A percentile compares a stretch with the other conserved stretches of the same genome.
These are phyloP conservation scores for Ceratocystis cubensis DNA, from an alignment of 2,329 filamentous ascomycete species.

Conservation along the genomic window DNA sequence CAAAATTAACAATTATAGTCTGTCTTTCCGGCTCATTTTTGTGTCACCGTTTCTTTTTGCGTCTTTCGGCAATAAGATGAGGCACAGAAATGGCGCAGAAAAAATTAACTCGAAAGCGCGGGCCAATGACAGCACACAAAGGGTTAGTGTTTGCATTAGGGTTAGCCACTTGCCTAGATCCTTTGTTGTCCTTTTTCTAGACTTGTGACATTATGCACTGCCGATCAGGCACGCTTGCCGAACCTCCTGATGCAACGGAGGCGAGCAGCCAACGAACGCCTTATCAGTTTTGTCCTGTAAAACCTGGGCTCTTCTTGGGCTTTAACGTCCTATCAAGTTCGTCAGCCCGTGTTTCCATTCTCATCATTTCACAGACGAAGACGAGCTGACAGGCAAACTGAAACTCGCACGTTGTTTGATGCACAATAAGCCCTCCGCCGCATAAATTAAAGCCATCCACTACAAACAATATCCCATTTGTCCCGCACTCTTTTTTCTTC, in stretches of 20 bases:
- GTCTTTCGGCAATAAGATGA: background rate
- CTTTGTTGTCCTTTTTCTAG: background rate
- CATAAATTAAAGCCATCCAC: background rate
- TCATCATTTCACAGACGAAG: background rate
- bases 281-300: background rate
- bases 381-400: background rate
- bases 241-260: background rate
- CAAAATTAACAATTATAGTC: background rate
- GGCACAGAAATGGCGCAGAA: background rate
- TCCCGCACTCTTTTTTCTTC: background rate
- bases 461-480: background rate
- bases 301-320: background rate
- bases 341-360: background rate
- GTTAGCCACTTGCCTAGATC: background rate
- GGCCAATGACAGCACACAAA: background rate
- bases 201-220: background rate
- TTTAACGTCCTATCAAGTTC: background rate
- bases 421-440: background rate
- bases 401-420: conserved; percentile 1
- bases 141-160: background rate
- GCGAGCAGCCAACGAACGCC: background rate
- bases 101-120: background rate
- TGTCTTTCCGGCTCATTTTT: background rate
- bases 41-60: background rate
- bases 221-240: conserved; percentile 2